Base-by-base conservation (phyloP, 192 early-diverging fungal genomes). In the Coemansia sp. region DNA sequence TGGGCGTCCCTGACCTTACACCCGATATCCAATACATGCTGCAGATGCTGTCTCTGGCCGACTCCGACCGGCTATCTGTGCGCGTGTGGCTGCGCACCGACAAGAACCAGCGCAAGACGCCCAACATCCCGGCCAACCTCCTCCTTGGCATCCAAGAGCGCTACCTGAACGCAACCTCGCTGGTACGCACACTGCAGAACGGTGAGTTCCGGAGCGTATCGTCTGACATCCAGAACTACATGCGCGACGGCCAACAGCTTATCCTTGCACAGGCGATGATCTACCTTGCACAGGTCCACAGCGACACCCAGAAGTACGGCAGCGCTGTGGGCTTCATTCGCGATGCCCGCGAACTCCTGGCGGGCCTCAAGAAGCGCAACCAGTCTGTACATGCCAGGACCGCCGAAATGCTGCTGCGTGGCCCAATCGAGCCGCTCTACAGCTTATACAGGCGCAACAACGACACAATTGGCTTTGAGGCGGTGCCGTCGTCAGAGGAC, bases 21-120 rank as follows among this genome's bases (percentile, higher is more conserved):
- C 81, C 81, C 5, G 76, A 75, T n/a, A 71, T 83, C 57, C 81
- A 83, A 67, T 74, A 78, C 55, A 83, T 78, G 81, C 63, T 83
- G 67, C 68, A 75, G 61, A 78, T 57, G 76, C 66, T 83, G 39
- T 70, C 76, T 36, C 76, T 83, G 35, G 81, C 81, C 1, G 81
- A 83, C 65, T 74, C 81, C 24, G 76, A 77, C 72, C 48, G 81
- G 24, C 70, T 83, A 6, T 83, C 81, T 0, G 81, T 83, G 57
- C 75, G 81, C 15, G 76, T 78, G 46, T 77, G 81, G 75, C 68
- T 83, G 18, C 72, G 81, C 16, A 67, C 62, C 5, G 81, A 78
- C 71, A 69, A 68, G 58, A 73, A 82, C 65, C 73, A 68, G 58
- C 67, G 58, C 58, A 77, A 70, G 64, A 69, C 75, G 38, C 81